phyloP scores from a whole-genome alignment of 495 filamentous ascomycete genomes.

The Saxophila tyrrhenica region DNA sequence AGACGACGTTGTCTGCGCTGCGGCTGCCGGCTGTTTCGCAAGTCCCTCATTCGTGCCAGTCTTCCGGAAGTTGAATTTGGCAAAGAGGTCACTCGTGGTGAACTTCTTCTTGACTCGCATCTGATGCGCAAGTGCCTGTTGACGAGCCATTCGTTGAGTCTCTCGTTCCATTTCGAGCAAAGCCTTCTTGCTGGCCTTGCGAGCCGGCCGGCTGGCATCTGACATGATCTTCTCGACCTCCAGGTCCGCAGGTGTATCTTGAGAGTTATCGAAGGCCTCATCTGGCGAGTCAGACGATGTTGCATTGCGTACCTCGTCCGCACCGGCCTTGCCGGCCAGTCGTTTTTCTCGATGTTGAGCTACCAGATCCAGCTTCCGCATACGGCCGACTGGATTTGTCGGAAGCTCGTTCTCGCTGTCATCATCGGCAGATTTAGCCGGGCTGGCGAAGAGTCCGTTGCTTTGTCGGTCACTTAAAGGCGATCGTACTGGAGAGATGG shows the following conservation, averaged over 20 bases:
- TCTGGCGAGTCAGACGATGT: conserved; percentile 27
- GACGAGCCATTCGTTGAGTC: conserved; percentile 80
- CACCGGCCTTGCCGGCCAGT: conserved; percentile 10
- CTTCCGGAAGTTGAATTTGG: conserved; percentile 64
- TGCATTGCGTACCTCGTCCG: neutral
- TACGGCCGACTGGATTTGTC: conserved; percentile 4
- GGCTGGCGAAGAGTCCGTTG: conserved; percentile 17
- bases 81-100: conserved; percentile 71
- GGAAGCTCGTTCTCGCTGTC: conserved; percentile 14
- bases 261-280: conserved; percentile 43
- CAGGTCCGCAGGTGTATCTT: conserved; percentile 45
- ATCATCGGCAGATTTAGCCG: conserved; percentile 4
- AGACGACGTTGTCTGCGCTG: conserved; percentile 14
- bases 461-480: neutral
- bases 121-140: conserved; percentile 84
- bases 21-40: neutral
- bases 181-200: conserved; percentile 92
- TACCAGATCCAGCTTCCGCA: conserved; percentile 19
- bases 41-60: neutral
- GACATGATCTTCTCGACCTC: conserved; percentile 27
- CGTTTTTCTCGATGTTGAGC: conserved; percentile 21
- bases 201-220: conserved; percentile 45
- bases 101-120: conserved; percentile 87
- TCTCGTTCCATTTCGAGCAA: conserved; percentile 90
- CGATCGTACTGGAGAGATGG: neutral